Conservation (phyloP, 2,329 filamentous ascomycete genomes). For the Pseudohalonectria lignicola region DNA sequence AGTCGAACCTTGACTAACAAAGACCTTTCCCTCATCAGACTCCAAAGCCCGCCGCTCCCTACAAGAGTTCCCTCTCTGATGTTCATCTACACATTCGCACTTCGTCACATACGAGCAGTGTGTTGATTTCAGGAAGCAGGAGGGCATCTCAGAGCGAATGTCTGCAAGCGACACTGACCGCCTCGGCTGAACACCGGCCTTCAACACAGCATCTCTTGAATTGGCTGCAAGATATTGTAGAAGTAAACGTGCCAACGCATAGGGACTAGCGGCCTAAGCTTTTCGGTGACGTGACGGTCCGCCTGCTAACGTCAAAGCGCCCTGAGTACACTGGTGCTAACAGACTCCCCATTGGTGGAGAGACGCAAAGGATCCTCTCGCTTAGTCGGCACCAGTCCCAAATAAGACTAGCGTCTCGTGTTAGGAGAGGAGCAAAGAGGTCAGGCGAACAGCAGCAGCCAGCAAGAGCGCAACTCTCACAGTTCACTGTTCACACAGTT, state of each 20-base stretch:
- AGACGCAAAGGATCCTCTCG: background rate
- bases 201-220: no score
- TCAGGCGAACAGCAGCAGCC: slow-evolving; percentile 1
- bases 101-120: no score
- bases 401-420: slow-evolving; percentile 3
- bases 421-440: slow-evolving; percentile 6
- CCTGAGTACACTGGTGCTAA: slow-evolving; percentile 1
- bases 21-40: no score
- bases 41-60: no score
- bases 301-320: background rate
- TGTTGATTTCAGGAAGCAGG: no score
- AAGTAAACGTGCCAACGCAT: background rate
- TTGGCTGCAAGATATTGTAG: background rate
- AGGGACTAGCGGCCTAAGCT: background rate
- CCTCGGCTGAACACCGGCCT: no score
- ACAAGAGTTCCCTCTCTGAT: no score
- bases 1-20: no score
- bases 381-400: slow-evolving; percentile 3
- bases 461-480: slow-evolving; percentile 2
- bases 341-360: slow-evolving; percentile 5
- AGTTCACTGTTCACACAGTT: slow-evolving; percentile 2
- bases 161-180: no score
- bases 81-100: no score
- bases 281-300: background rate
- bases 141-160: no score